Percentiles rank a stretch among this genome's conserved stretches.
Evolutionary conservation across 2,329 filamentous ascomycete species (phyloP).

Genomic region (Xylariaceae sp.): DNA sequence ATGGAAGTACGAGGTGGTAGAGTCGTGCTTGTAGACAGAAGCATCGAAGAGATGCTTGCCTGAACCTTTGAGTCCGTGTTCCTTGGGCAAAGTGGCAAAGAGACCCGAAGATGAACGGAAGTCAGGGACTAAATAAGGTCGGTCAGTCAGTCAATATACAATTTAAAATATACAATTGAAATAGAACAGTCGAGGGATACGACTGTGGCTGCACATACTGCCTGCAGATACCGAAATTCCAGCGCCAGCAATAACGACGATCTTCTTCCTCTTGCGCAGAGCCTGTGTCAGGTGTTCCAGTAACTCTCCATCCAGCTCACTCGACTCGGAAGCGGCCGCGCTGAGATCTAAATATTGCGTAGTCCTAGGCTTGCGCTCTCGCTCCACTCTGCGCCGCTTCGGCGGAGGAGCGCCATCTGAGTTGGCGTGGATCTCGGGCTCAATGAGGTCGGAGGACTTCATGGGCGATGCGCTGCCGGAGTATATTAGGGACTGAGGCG

Average conservation of each 20-base stretch:
- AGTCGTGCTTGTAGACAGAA: conserved; percentile 90
- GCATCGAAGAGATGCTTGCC: conserved; percentile 96
- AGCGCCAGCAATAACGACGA: conserved; percentile 92
- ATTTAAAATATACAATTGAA: conserved; percentile 16
- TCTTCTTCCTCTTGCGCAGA: conserved; percentile 85
- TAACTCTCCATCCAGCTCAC: conserved; percentile 49
- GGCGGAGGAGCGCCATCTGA: conserved; percentile 60
- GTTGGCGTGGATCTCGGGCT: conserved; percentile 36
- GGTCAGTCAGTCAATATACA: not conserved
- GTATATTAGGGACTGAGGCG: conserved; percentile 40
- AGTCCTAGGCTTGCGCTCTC: conserved; percentile 55
- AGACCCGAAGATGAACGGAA: conserved; percentile 89
- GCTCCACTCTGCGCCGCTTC: conserved; percentile 66
- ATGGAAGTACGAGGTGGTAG: conserved; percentile 85
- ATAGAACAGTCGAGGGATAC: conserved; percentile 19
- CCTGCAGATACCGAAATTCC: conserved; percentile 96
- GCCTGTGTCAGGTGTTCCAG: conserved; percentile 67
- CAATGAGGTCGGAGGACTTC: conserved; percentile 39
- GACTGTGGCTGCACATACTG: conserved; percentile 37
- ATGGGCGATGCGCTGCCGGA: conserved; percentile 49
- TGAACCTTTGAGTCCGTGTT: conserved; percentile 87
- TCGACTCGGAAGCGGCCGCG: conserved; percentile 41
- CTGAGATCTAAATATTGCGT: conserved; percentile 77
- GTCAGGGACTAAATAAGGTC: conserved; percentile 63
- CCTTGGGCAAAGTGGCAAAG: conserved; percentile 75